Conservation (phyloP, 2,329 filamentous ascomycete genomes). For the Nannizziopsis barbatae region DNA sequence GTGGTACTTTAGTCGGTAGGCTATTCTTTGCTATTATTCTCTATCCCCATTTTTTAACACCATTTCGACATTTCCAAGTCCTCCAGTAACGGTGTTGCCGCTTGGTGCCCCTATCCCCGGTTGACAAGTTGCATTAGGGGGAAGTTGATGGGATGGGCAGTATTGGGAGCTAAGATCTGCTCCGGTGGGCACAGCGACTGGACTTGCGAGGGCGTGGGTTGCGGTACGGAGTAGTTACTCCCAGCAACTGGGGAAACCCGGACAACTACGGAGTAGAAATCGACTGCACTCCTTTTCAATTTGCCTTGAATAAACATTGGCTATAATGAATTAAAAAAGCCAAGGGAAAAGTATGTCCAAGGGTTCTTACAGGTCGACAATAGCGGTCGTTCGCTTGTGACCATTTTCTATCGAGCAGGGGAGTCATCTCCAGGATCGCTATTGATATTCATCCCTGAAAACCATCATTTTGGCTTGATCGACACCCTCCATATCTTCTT, state of each 20-base stretch:
- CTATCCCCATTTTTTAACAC: constrained; percentile 49
- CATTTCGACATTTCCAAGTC: constrained; percentile 47
- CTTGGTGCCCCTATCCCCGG: neutral
- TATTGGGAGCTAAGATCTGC: constrained; percentile 28
- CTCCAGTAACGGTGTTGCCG: constrained; percentile 32
- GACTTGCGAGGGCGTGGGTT: no score
- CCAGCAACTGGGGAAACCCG: no score
- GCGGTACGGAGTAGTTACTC: no score
- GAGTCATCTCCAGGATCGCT: neutral
- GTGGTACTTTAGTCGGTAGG: neutral
- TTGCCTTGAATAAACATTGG: no score
- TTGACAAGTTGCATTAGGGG: constrained; percentile 20
- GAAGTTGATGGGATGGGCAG: constrained; percentile 40
- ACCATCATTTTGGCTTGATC: constrained; percentile 35
- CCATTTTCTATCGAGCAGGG: no score
- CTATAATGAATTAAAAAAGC: no score
- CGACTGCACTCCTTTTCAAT: no score
- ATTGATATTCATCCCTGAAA: constrained; percentile 32
- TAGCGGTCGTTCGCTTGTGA: no score
- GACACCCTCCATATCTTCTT: constrained; percentile 27
- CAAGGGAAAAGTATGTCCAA: no score
- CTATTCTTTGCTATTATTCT: constrained; percentile 35
- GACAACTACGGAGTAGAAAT: no score
- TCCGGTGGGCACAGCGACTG: constrained; percentile 31
- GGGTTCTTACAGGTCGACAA: no score